phyloP scores from a whole-genome alignment of 2,329 filamentous ascomycete species.

The Penicillium sp. region DNA sequence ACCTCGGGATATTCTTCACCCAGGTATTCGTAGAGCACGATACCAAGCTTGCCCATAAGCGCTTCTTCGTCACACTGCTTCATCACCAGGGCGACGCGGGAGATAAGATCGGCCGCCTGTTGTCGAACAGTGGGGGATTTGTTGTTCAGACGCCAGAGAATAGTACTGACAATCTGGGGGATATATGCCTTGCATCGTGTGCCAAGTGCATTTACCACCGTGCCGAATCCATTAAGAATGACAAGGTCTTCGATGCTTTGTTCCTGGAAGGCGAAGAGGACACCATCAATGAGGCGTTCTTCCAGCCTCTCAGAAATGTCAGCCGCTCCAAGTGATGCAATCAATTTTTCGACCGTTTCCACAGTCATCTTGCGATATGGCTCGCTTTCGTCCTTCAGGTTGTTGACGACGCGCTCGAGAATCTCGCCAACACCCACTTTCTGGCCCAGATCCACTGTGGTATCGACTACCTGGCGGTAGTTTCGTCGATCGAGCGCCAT shows the following conservation, averaged over 20 bases:
- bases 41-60: constrained; percentile 89
- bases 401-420: constrained; percentile 85
- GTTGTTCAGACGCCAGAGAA: constrained; percentile 96
- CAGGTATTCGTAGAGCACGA: constrained; percentile 95
- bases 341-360: constrained; percentile 94
- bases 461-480: constrained; percentile 96
- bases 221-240: constrained; percentile 96
- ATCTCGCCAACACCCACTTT: constrained; percentile 98
- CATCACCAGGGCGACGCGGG: constrained; percentile 97
- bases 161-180: constrained; percentile 94
- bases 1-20: constrained; percentile 99
- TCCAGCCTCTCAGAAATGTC: constrained; percentile 92
- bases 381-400: constrained; percentile 97
- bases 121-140: constrained; percentile 96
- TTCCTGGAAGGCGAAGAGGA: constrained; percentile 95
- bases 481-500: constrained; percentile 98
- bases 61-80: constrained; percentile 97
- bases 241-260: constrained; percentile 95
- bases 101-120: constrained; percentile 94
- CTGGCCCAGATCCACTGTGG: constrained; percentile 92
- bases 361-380: constrained; percentile 99
- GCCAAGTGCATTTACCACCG: constrained; percentile 91
- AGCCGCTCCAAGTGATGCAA: constrained; percentile 87
- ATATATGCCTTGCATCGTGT: constrained; percentile 94
- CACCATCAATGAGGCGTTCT: constrained; percentile 91